phyloP scores from a whole-genome alignment of 441 rosid genomes.

The Jatropha podagrica region DNA sequence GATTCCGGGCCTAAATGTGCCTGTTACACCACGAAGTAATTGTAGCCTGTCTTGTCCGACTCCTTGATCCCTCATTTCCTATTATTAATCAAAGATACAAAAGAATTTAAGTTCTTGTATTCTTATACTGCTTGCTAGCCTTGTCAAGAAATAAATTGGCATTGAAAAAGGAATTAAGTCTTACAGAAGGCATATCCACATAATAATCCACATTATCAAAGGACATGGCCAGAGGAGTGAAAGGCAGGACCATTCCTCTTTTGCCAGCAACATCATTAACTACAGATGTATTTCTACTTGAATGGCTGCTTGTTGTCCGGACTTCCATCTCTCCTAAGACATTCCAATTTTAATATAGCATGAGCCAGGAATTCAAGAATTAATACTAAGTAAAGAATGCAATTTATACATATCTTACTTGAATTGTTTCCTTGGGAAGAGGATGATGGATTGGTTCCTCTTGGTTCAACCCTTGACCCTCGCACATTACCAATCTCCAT shows the following conservation, averaged over 20 bases:
- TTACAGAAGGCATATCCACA: slow-evolving; percentile 93
- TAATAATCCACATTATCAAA: slow-evolving; percentile 70
- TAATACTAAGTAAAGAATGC: neutral
- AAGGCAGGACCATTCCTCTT: slow-evolving; percentile 94
- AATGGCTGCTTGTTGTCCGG: slow-evolving; percentile 45
- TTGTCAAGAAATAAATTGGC: neutral
- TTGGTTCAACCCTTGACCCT: slow-evolving; percentile 25
- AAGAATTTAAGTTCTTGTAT: neutral
- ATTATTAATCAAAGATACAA: slow-evolving; percentile 6
- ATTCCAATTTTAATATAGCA: slow-evolving; percentile 2
- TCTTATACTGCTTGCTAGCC: neutral
- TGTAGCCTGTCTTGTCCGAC: slow-evolving; percentile 64
- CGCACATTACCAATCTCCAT: slow-evolving; percentile 28
- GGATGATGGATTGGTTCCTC: slow-evolving; percentile 22
- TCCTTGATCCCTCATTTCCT: slow-evolving; percentile 96
- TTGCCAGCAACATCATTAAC: slow-evolving; percentile 42
- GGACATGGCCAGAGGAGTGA: slow-evolving; percentile 87
- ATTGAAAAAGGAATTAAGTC: slow-evolving; percentile 11
- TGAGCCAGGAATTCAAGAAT: slow-evolving; percentile 8
- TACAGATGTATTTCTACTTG: slow-evolving; percentile 32
- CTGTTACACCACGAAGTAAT: slow-evolving; percentile 66
- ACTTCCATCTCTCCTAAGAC: slow-evolving; percentile 52
- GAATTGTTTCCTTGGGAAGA: slow-evolving; percentile 43
- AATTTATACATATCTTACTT: slow-evolving; percentile 36
- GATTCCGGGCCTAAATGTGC: slow-evolving; percentile 89